phyloP scores from a whole-genome alignment of 1,139 yeast species.

The Chernovozyma sophiae-reginae region DNA sequence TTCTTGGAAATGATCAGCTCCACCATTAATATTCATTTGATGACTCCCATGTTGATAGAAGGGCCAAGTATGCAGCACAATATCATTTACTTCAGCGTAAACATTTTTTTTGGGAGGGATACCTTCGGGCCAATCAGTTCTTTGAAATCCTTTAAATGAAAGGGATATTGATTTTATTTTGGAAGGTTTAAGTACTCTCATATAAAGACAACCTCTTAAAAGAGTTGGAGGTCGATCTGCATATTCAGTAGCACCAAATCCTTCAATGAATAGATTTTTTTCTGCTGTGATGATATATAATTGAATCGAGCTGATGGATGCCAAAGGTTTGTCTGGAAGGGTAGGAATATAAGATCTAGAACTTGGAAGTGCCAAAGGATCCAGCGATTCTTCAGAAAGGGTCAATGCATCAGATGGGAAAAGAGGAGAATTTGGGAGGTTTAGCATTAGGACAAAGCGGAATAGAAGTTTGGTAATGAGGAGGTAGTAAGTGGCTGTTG shows the following conservation, averaged over 20 bases:
- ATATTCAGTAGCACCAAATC: conserved; percentile 67
- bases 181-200: conserved; percentile 69
- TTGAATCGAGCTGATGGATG: conserved; percentile 45
- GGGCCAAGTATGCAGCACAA: conserved; percentile 88
- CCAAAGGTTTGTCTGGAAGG: conserved; percentile 47
- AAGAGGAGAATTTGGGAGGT: conserved; percentile 23
- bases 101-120: conserved; percentile 83
- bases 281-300: conserved; percentile 68
- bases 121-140: conserved; percentile 99
- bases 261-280: conserved; percentile 74
- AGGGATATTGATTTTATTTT: conserved; percentile 69
- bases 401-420: conserved; percentile 31
- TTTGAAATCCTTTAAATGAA: conserved; percentile 63
- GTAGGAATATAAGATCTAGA: conserved; percentile 26
- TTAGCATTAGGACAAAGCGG: too few relatives aligned
- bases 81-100: conserved; percentile 58
- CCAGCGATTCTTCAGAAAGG: conserved; percentile 8
- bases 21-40: conserved; percentile 38
- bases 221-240: conserved; percentile 74
- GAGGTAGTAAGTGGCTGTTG: too few relatives aligned
- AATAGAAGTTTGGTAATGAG: too few relatives aligned
- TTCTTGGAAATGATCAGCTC: conserved; percentile 51
- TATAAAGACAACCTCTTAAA: conserved; percentile 73
- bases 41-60: conserved; percentile 55
- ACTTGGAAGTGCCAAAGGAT: not conserved